Base-by-base conservation (phyloP, 495 filamentous ascomycete genomes). In the Peziza echinospora region DNA sequence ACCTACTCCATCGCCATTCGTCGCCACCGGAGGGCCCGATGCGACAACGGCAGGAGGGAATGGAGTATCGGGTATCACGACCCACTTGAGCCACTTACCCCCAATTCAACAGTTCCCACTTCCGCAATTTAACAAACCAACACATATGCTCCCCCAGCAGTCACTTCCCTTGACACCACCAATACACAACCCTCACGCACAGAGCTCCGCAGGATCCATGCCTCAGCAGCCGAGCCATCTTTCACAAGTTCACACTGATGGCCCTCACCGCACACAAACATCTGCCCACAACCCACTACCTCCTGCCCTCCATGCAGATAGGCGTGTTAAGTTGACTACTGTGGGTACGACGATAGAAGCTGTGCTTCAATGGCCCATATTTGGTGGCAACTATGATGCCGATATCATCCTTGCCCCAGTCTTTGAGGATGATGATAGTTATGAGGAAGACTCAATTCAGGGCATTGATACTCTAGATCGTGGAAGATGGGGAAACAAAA, bases 321-420 rank as follows among this genome's bases (percentile, higher is more conserved):
- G 3, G 30, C 30, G 3, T 37, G 19, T 11, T 17, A 37, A 17
- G 19, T 17, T 37, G 30, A 17, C 30, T 37, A 48, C 53, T 41
- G 48, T 52, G 19, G 53, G 52, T 23, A 45, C 48, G 22, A 47
- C 53, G 19, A 49, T 56, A 5, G 53, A 56, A 34, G 55, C 45
- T 21, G 46, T 56, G 6, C 44, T 56, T 22, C 53, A 49, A 19
- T 56, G 54, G 54, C 54, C 54, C n/a, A 53, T 47, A 10, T 56
- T 56, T 8, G 41, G 24, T 13, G 49, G 54, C 2, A 43, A 48
- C 21, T 51, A 57, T 8, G n/a, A 42, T 16, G 47, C 45, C 5
- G 54, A 56, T 24, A 49, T 52, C 39, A 57, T 57, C 19, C 34
- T 56, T 17, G 54, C 54, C 43, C 54, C 54, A 4, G 45, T 56